These are phyloP conservation scores for Epichloe brachyelytri DNA, from an alignment of 2,329 filamentous ascomycete species.

Conservation along the genomic window DNA sequence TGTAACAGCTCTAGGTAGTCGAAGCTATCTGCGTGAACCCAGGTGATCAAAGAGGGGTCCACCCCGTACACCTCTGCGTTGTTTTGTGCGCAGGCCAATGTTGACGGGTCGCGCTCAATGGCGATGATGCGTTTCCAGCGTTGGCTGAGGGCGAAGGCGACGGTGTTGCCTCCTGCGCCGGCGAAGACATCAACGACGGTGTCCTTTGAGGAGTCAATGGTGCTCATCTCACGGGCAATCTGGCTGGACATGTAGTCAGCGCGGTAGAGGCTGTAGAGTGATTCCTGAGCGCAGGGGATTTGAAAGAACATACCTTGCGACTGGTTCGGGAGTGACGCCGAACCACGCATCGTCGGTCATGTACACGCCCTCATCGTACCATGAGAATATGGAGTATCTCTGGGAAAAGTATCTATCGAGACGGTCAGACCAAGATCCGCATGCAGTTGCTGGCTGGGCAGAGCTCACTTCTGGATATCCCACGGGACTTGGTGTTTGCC, in stretches of 20 bases:
- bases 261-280: not conserved
- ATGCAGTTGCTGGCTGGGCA: too few species aligned
- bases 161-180: slow-evolving; percentile 84
- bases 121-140: slow-evolving; percentile 77
- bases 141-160: slow-evolving; percentile 76
- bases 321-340: slow-evolving; percentile 85
- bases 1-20: slow-evolving; percentile 44
- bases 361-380: slow-evolving; percentile 76
- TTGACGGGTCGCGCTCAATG: slow-evolving; percentile 70
- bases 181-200: slow-evolving; percentile 81
- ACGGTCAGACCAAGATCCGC: not conserved
- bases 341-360: slow-evolving; percentile 96
- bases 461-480: slow-evolving; percentile 69
- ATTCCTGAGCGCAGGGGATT: not conserved
- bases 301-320: slow-evolving; percentile 54
- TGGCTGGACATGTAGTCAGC: slow-evolving; percentile 34
- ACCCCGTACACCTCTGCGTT: slow-evolving; percentile 84
- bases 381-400: slow-evolving; percentile 73
- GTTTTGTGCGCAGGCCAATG: slow-evolving; percentile 79
- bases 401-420: slow-evolving; percentile 72
- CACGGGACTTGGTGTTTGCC: slow-evolving; percentile 58
- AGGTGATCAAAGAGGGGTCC: slow-evolving; percentile 57
- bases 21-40: slow-evolving; percentile 81
- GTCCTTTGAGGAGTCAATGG: slow-evolving; percentile 40
- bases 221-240: slow-evolving; percentile 60